These are phyloP conservation scores for Nakataea oryzae DNA, from an alignment of 2,329 filamentous ascomycete species.

Conservation along the genomic window DNA sequence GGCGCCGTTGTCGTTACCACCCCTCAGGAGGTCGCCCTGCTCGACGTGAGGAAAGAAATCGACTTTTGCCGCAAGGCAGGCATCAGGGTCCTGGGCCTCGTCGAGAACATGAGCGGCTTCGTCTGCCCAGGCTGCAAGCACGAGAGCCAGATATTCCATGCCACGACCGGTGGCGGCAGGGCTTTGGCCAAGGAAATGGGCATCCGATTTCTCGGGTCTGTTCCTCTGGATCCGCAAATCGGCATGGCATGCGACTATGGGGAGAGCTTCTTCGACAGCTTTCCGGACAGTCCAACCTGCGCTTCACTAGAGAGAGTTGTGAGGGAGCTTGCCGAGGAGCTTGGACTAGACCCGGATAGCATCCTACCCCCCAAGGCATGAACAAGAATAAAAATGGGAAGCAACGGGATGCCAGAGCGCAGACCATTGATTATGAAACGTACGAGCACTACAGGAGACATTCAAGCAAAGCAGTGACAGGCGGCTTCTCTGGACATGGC, in stretches of 20 bases:
- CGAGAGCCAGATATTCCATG: conserved; percentile 74
- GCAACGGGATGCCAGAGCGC: not conserved
- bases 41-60: conserved; percentile 95
- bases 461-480: not conserved
- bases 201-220: conserved; percentile 79
- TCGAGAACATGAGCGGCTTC: conserved; percentile 97
- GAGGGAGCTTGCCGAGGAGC: conserved; percentile 53
- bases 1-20: conserved; percentile 91
- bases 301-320: conserved; percentile 74
- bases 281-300: conserved; percentile 86
- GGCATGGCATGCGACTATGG: conserved; percentile 96
- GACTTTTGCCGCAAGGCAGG: conserved; percentile 95
- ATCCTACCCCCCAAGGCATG: conserved; percentile 33
- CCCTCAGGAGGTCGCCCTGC: conserved; percentile 82
- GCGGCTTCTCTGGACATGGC: not conserved
- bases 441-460: not conserved
- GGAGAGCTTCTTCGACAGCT: conserved; percentile 92
- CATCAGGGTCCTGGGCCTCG: conserved; percentile 77
- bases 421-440: not conserved
- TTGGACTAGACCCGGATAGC: conserved; percentile 50
- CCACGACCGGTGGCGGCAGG: conserved; percentile 80
- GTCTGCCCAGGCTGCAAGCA: conserved; percentile 89
- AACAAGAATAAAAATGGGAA: conserved; percentile 14
- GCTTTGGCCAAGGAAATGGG: conserved; percentile 75
- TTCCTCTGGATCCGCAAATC: conserved; percentile 87